Evolutionary conservation across 768 basidiomycete genomes (phyloP).

Genomic region (Rickenella mellea): DNA sequence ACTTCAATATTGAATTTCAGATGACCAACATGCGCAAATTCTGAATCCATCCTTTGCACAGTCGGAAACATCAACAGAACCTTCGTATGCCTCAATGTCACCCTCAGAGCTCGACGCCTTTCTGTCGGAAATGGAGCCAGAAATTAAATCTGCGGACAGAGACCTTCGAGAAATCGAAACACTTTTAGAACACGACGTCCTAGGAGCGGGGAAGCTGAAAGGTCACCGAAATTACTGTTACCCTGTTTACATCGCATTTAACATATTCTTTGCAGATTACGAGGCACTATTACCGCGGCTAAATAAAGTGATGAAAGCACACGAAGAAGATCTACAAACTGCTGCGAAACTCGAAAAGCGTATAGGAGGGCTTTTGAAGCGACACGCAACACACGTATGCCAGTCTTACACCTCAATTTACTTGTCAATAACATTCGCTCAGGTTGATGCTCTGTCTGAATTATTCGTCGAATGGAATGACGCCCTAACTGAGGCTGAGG

Average conservation of each 20-base stretch:
- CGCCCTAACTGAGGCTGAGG: conserved; percentile 57
- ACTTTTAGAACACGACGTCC: conserved; percentile 61
- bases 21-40: conserved; percentile 67
- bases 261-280: conserved; percentile 33
- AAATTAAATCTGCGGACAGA: conserved; percentile 73
- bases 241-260: not conserved
- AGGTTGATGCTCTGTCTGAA: conserved; percentile 79
- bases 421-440: not conserved
- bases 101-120: conserved; percentile 61
- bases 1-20: conserved; percentile 24
- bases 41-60: conserved; percentile 71
- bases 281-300: conserved; percentile 62
- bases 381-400: conserved; percentile 61
- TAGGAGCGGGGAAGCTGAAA: conserved; percentile 60
- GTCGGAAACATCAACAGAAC: conserved; percentile 43
- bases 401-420: not conserved
- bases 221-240: conserved; percentile 25
- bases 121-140: conserved; percentile 71
- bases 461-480: conserved; percentile 84
- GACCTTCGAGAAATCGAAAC: conserved; percentile 72
- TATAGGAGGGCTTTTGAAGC: conserved; percentile 54
- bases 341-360: conserved; percentile 56
- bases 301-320: conserved; percentile 42
- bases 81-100: conserved; percentile 57
- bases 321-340: conserved; percentile 49